A percentile compares a stretch with the other conserved stretches of the same genome.
Conservation (phyloP, 345 rosid species). For the Pistacia integerrima region DNA sequence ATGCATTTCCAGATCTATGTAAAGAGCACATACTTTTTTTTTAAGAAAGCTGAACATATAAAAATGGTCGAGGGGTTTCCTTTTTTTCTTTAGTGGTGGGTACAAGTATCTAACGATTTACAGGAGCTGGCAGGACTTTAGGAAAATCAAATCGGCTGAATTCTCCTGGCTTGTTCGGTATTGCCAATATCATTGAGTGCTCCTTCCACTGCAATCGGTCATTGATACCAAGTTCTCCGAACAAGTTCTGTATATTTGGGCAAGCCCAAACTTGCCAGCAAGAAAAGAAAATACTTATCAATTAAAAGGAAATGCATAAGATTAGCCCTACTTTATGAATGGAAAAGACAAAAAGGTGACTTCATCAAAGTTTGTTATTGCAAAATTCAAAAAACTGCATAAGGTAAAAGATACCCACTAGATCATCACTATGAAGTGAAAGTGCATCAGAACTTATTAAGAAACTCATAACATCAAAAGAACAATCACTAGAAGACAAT, state of each 20-base stretch:
- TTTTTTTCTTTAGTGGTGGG: no score
- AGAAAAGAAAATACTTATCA: no score
- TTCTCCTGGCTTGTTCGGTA: slow-evolving; percentile 96
- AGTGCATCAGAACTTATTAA: not conserved
- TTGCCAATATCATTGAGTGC: slow-evolving; percentile 97
- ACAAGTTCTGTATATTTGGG: slow-evolving; percentile 89
- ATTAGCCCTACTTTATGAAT: not conserved
- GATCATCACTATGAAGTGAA: not conserved
- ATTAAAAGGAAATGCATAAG: no score
- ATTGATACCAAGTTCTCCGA: slow-evolving; percentile 89
- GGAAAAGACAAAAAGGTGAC: not conserved
- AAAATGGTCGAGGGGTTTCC: no score
- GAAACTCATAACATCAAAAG: not conserved
- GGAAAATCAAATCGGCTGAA: no score
- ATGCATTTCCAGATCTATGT: no score
- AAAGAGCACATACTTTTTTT: no score
- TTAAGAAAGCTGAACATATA: no score
- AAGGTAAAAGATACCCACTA: slow-evolving; percentile 1
- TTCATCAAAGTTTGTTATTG: slow-evolving; percentile 3
- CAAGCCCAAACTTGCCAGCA: slow-evolving; percentile 82
- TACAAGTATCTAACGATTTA: no score
- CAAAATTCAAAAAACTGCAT: not conserved
- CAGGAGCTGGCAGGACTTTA: no score
- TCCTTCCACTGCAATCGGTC: slow-evolving; percentile 97
- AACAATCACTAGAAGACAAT: not conserved